Evolutionary conservation across 371 early-diverging fungal genomes (phyloP), one percentile per base, ranked within the genome.

Genomic region (Capillidium rhysosporum): DNA sequence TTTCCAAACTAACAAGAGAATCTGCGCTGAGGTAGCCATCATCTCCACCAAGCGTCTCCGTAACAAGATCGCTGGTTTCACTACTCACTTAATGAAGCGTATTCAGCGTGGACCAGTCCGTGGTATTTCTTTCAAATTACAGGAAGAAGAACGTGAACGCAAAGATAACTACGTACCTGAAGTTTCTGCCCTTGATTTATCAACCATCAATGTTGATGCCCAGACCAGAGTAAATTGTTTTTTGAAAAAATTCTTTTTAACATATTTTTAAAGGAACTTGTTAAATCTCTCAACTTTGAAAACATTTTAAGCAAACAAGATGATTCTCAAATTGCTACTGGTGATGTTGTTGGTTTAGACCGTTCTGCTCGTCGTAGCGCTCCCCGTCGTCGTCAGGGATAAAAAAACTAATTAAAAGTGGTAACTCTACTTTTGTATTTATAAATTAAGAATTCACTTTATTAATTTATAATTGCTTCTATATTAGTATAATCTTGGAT

Each of bases 11-110:
- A 99, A 99, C 92, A 96, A 98, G 89, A 84, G 84, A 73, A 92
- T 98, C 69, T 80, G 84, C 69, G 85, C 86, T 71, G 98, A 96
- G 71, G 96, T 98, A 56, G 93, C 99, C 62, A 84, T 93, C 69
- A 94, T 98, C 63, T 77, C 93, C 62, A 87, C 96, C 68, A 99
- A 99, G 89, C 91, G 97, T 66, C 86, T 99, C 65, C 88, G 98
- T 73, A 99, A 99, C 87, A 94, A 98, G 86, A 94, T 99, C 66
- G 98, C 99, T 64, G 99, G 99, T 64, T 99, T 96, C 88, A 94
- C 98, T 71, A 99, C 99, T 62, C 97, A 96, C 72, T 81, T 99
- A 81, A 97, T 98, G 96, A 92, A 92, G 79, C 92, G 99, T 77
- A 95, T 99, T 60, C 90, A 93, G 70, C 86, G 90, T 62, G 98